phyloP scores from a whole-genome alignment of 2,329 filamentous ascomycete species.

The Pseudogymnoascus sp. region DNA sequence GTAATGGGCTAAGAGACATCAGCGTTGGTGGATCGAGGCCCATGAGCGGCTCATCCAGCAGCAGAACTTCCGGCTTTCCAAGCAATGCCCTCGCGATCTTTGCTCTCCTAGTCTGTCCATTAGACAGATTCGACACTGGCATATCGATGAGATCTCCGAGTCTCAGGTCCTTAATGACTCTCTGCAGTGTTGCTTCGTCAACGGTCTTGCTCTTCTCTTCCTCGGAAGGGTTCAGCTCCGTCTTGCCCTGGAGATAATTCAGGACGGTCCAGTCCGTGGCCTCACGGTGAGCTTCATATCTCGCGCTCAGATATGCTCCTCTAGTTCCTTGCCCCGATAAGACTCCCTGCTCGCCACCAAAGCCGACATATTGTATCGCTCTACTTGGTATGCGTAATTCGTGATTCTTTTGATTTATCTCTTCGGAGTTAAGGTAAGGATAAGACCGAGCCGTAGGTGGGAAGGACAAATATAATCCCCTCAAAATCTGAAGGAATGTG shows the following conservation, averaged over 20 bases:
- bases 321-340: constrained; percentile 48
- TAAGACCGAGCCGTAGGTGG: constrained; percentile 70
- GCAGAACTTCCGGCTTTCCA: constrained; percentile 66
- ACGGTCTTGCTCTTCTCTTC: constrained; percentile 41
- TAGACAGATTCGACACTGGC: constrained; percentile 83
- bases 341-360: constrained; percentile 62
- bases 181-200: constrained; percentile 44
- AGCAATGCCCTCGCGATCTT: constrained; percentile 83
- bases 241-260: constrained; percentile 76
- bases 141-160: constrained; percentile 64
- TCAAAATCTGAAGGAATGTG: constrained; percentile 69
- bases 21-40: constrained; percentile 83
- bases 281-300: constrained; percentile 84
- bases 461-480: constrained; percentile 65
- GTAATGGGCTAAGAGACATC: constrained; percentile 59
- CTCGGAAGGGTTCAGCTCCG: constrained; percentile 67
- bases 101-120: constrained; percentile 81
- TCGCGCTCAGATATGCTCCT: constrained; percentile 78
- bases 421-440: constrained; percentile 63
- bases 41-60: constrained; percentile 95
- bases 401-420: constrained; percentile 35
- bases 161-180: constrained; percentile 61
- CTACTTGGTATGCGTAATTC: constrained; percentile 49
- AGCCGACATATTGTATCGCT: constrained; percentile 85
- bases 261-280: constrained; percentile 77